Evolutionary conservation across 2,329 filamentous ascomycete species (phyloP).

Genomic region (Immersiporthe knoxdaviesiana): DNA sequence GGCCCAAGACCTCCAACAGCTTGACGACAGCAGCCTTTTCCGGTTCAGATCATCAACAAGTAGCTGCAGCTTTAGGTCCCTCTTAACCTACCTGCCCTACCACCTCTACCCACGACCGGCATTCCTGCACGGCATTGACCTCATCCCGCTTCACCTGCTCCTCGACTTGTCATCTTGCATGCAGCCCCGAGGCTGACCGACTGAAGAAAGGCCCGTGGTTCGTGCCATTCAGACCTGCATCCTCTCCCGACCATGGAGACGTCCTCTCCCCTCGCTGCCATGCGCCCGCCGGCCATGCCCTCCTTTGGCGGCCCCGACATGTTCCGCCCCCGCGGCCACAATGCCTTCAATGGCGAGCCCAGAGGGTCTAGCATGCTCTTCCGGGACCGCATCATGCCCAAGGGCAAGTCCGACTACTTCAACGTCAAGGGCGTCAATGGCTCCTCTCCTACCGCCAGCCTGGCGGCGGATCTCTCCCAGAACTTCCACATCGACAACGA

Average conservation of each 20-base stretch:
- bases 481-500: constrained; percentile 92
- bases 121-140: constrained; percentile 36
- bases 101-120: constrained; percentile 22
- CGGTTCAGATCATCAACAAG: constrained; percentile 28
- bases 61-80: constrained; percentile 41
- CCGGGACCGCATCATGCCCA: constrained; percentile 67
- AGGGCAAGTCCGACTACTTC: constrained; percentile 76
- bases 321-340: constrained; percentile 54
- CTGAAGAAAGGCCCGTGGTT: constrained; percentile 15
- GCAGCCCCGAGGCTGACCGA: constrained; percentile 11
- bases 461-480: constrained; percentile 92
- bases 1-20: constrained; percentile 17
- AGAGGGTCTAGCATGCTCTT: constrained; percentile 74
- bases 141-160: constrained; percentile 25
- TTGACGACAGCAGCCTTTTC: constrained; percentile 24
- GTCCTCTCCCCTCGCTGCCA: constrained; percentile 90
- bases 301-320: constrained; percentile 63
- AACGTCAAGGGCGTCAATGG: constrained; percentile 75
- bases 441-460: constrained; percentile 86
- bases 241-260: constrained; percentile 73
- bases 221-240: constrained; percentile 8
- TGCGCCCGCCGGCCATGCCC: constrained; percentile 75
- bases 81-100: constrained; percentile 31
- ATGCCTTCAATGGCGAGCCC: constrained; percentile 54
- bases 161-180: constrained; percentile 13